phyloP scores from a whole-genome alignment of 2,329 filamentous ascomycete genomes.

The Pseudocercospora fuligena region DNA sequence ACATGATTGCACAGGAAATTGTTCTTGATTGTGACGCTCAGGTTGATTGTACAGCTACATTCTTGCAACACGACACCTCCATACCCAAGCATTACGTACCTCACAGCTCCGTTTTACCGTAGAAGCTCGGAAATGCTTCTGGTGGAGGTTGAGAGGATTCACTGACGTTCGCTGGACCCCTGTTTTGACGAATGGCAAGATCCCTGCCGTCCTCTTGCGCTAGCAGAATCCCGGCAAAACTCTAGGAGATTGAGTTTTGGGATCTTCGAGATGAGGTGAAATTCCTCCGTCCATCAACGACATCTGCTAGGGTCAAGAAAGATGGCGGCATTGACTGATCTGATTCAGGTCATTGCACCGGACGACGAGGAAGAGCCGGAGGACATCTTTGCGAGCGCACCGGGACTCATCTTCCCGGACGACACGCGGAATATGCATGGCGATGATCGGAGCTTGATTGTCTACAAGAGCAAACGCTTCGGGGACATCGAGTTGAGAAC shows the following conservation, averaged over 20 bases:
- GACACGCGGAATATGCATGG: slow-evolving; percentile 71
- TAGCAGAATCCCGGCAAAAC: not conserved
- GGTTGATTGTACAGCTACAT: no score
- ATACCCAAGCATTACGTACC: not conserved
- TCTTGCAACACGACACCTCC: not conserved
- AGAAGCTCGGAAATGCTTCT: slow-evolving; percentile 16
- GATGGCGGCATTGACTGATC: slow-evolving; percentile 34
- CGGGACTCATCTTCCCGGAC: slow-evolving; percentile 70
- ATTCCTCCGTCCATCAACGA: not conserved
- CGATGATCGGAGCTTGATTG: slow-evolving; percentile 61
- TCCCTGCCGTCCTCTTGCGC: not conserved
- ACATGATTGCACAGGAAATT: not conserved
- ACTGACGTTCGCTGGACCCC: not conserved
- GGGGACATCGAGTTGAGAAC: slow-evolving; percentile 48
- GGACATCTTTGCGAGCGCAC: slow-evolving; percentile 59
- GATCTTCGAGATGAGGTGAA: not conserved
- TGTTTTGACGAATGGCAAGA: not conserved
- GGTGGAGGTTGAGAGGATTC: not conserved
- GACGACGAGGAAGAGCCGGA: slow-evolving; percentile 34
- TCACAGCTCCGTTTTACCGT: slow-evolving; percentile 19
- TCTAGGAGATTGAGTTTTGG: not conserved
- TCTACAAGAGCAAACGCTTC: slow-evolving; percentile 55
- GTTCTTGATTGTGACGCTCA: not conserved
- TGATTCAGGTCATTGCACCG: slow-evolving; percentile 34
- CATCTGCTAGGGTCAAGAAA: not conserved